Percentiles rank a stretch among this genome's conserved stretches.
Evolutionary conservation across 2,329 filamentous ascomycete genomes (phyloP).

Genomic region (Volutella citrinella): DNA sequence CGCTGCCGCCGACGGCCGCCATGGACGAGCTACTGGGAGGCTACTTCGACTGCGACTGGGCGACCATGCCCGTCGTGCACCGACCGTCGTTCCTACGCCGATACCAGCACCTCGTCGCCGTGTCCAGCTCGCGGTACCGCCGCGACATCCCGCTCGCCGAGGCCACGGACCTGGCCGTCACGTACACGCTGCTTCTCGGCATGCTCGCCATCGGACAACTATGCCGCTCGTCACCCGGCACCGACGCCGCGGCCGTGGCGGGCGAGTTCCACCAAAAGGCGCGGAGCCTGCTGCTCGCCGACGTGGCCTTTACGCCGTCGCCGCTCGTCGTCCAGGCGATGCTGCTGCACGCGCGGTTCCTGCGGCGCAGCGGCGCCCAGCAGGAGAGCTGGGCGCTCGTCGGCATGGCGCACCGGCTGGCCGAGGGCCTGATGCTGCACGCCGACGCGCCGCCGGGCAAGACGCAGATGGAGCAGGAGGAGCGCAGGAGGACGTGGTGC

Average conservation of each 20-base stretch:
- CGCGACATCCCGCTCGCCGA: constrained; percentile 25
- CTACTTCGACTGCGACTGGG: constrained; percentile 25
- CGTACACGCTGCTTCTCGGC: constrained; percentile 21
- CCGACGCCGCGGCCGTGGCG: constrained; percentile 11
- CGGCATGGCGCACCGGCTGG: constrained; percentile 21
- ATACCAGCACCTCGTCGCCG: constrained; percentile 25
- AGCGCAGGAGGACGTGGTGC: constrained; percentile 24
- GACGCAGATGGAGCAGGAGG: constrained; percentile 18
- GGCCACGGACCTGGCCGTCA: constrained; percentile 23
- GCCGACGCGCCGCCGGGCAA: constrained; percentile 21
- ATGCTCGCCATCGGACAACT: constrained; percentile 25
- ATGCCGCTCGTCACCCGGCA: constrained; percentile 9
- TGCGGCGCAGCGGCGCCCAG: constrained; percentile 13
- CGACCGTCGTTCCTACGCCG: constrained; percentile 21
- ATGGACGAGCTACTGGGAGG: constrained; percentile 24
- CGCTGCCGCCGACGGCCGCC: constrained; percentile 20
- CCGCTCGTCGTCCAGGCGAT: constrained; percentile 22
- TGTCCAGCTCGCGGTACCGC: constrained; percentile 25
- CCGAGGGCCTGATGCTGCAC: constrained; percentile 22
- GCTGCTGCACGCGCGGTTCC: constrained; percentile 21
- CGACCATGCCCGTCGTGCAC: constrained; percentile 21
- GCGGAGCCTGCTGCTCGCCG: constrained; percentile 19
- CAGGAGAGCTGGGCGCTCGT: constrained; percentile 24
- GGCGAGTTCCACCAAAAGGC: constrained; percentile 23
- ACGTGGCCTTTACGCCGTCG: constrained; percentile 18